phyloP scores from a whole-genome alignment of 495 filamentous ascomycete species.

The Coniosporium apollinis region DNA sequence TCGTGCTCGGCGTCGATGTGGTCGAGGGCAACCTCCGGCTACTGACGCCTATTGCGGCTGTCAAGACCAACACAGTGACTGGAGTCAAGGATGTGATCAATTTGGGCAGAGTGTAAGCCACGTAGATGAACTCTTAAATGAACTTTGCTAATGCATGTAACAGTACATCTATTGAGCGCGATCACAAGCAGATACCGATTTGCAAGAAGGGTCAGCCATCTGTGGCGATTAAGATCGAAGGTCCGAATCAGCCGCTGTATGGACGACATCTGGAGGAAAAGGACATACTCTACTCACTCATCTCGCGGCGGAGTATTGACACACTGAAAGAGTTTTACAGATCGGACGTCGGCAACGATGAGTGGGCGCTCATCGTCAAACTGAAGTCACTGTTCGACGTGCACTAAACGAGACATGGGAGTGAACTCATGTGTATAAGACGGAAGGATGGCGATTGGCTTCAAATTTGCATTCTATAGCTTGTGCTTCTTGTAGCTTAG shows the following conservation, averaged over 20 bases:
- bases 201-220: constrained; percentile 95
- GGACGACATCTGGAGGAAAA: constrained; percentile 91
- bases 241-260: constrained; percentile 84
- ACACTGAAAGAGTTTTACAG: constrained; percentile 93
- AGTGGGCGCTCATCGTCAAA: constrained; percentile 85
- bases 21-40: constrained; percentile 71
- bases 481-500: no score
- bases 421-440: no score
- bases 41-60: constrained; percentile 72
- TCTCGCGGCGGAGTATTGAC: constrained; percentile 79
- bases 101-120: constrained; percentile 86
- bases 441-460: no score
- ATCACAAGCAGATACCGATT: constrained; percentile 82
- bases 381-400: constrained; percentile 92
- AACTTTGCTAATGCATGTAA: constrained; percentile 7
- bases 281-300: constrained; percentile 72
- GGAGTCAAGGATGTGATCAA: constrained; percentile 65
- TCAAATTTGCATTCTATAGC: no score
- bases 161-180: constrained; percentile 85
- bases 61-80: constrained; percentile 64
- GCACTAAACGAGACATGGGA: constrained; percentile 24
- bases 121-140: not conserved
- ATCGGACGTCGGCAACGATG: constrained; percentile 76
- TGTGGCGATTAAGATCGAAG: constrained; percentile 96
- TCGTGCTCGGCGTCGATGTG: constrained; percentile 92